Evolutionary conservation across 345 rosid species (phyloP), one percentile per base, ranked within the genome.

Genomic region (Salix brachista): DNA sequence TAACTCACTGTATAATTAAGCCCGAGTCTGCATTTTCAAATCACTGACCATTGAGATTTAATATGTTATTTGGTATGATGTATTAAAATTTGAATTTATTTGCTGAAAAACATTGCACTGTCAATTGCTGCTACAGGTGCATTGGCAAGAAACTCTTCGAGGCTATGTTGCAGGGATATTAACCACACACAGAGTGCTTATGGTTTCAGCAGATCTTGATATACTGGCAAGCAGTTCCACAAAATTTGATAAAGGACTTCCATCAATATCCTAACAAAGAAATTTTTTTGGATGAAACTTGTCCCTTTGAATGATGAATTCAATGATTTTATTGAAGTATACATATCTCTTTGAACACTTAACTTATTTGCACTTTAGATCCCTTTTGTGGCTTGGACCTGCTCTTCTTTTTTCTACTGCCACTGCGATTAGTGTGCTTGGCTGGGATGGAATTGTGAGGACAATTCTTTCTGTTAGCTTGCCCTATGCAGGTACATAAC

Each of bases 391-490:
- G 99, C 86, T 92, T 85, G 99, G 99, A 66, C 98, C 99, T 70
- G 97, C 98, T 65, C 92, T 96, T 86, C 90, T 93, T 65, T 96
- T 92, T 87, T 93, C 98, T 71, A 96, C 97, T 62, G 87, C 97
- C 60, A 90, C 98, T 79, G 86, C 93, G 72, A 81, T 93, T 72
- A 84, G 97, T 79, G 44, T 96, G 76, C 96, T 96, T 75, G 99
- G 99, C 74, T 96, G 99, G 99, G 99, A 96, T 79, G 97, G 99
- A 72, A 88, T 86, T 84, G 95, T 85, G 78, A 92, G 97, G 87
- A 88, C 94, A 71, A 75, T 93, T 85, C 90, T 93, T 72, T 96
- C 99, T 32, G 80, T 91, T 77, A 93, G 91, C 82, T 85, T 91
- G 91, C 99, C 98, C 61, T 85, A 88, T 76, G 89, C 99, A 83